Evolutionary conservation across 768 basidiomycete genomes (phyloP), one percentile per base, ranked within the genome.

Genomic region (Tricholoma flavovirens): DNA sequence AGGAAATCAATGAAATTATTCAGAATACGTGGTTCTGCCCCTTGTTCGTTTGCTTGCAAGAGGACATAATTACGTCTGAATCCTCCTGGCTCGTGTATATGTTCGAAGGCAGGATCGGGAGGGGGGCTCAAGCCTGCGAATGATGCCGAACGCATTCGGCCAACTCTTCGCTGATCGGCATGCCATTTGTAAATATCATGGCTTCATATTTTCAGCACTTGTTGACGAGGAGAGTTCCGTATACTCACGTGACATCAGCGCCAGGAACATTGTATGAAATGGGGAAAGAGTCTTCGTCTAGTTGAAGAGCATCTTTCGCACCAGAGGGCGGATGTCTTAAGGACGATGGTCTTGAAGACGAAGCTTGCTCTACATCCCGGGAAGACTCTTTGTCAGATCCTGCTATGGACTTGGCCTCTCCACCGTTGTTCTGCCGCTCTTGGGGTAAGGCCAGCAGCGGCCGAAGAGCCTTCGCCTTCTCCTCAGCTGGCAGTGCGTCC

Each of bases 101-200:
- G 92, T 64, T 94, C 88, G 55, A 97, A 90, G 2, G 81, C 88
- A 17, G 95, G 90, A 65, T 91, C 81, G 6, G 75, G 75, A 4
- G 79, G 73, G 10, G 76, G 72, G 36, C 76, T 76, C 2, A 80
- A 75, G 2, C 81, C 85, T 10, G 84, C 77, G 61, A 82, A 90
- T 0, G 90, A 92, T 35, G 82, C 78, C n/a, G 87, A 75, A 36
- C 90, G 86, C 15, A 80, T 75, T 40, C 90, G 82, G 11, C 70
- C 75, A 15, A 75, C 77, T 57, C 85, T 81, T 22, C 78, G 80
- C 54, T 85, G 83, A 62, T 89, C 87, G 14, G 83, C 77, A 59
- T 94, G 88, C 89, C 93, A 98, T 72, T 97, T 98, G 77, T 97
- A 98, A 38, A 98, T 88, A 60, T 87, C 87, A 65, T 96, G 93